Evolutionary conservation across 2,329 filamentous ascomycete species (phyloP), one percentile per base, ranked within the genome.

Genomic region (Trichoderma sp.): DNA sequence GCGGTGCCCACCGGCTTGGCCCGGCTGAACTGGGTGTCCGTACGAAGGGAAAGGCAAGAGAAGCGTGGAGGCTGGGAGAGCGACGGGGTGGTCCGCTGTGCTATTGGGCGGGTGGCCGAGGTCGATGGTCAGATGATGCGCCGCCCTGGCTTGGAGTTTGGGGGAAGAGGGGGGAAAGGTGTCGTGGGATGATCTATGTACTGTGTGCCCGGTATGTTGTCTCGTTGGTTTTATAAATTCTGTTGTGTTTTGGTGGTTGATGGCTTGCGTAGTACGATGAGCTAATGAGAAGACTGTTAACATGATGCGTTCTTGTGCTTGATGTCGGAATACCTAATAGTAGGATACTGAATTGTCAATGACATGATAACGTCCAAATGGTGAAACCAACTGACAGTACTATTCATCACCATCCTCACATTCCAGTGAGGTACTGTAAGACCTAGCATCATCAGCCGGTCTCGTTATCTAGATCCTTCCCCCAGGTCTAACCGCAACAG

Each of bases 71-170:
- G 26, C 39, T 63, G 34, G 21, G 24, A 24, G 59, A 55, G 12
- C 12, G 34, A 39, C 10, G 34, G 50, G 50, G 50, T 14, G 41
- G 15, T 28, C 50, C 59, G 26, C 39, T 50, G 55, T 55, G 26
- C 39, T 50, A 63, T 55, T 63, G 59, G 59, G 28, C 59, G 59
- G 59, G 19, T 19, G 39, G 59, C 59, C 59, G 59, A 55, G 59
- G 59, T 47, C 50, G 12, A 39, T 19, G 59, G 50, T 63, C 50
- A 63, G 59, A 63, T 63, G 59, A 63, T 63, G 26, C 50, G 59
- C 59, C 55, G 50, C 59, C 50, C 34, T 48, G 59, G 59, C 28
- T 52, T 52, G 59, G 48, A 39, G 34, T 39, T 39, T 10, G 34
- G 34, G 34, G 34, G 14, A 12, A 3, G 10, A 51, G 45, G 58